Evolutionary conservation across 163 green algal genomes (phyloP), one percentile per base, ranked within the genome.

Genomic region (Coccomyxa subellipsoidea): DNA sequence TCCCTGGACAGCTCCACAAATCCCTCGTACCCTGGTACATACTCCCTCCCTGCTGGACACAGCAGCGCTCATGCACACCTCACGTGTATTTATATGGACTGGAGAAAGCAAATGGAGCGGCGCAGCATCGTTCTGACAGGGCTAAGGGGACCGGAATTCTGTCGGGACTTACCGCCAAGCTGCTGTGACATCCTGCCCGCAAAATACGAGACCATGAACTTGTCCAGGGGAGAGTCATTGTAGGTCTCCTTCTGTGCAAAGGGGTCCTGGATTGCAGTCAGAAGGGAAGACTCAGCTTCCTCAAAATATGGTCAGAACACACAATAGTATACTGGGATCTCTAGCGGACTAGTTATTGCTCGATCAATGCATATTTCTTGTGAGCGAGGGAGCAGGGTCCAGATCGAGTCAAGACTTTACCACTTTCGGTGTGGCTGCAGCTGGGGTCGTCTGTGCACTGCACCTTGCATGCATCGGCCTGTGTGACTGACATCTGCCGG

Each of bases 1-100:
- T 88, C 80, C 21, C 82, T 76, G 10, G 81, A 88, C 34, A 93
- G 77, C 10, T 90, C 79, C 38, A 93, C 89, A 84, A 92, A 90
- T 18, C 84, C 81, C 15, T 90, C 87, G 71, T 89, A 93, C 35
- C 66, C 83, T 69, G 80, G 77, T 40, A 84, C 66, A 54, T 88
- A 91, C 34, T 53, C 21, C 47, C 27, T 75, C 36, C 39, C 76
- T 81, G 47, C 4, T 27, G 47, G 0, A 75, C 15, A 75, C 39
- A n/a, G 15, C 18, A 38, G 18, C 72, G 38, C 10, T n/a, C n/a
- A n/a, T n/a, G 15, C 38, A 27, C 79, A 80, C 15, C 47, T 59
- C 47, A 59, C 47, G 5, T 59, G 21, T 1, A 59, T n/a, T n/a
- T n/a, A n/a, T n/a, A n/a, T n/a, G n/a, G n/a, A n/a, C n/a, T n/a